Conservation (phyloP, 148 eudicot species). For the Cornus florida region DNA sequence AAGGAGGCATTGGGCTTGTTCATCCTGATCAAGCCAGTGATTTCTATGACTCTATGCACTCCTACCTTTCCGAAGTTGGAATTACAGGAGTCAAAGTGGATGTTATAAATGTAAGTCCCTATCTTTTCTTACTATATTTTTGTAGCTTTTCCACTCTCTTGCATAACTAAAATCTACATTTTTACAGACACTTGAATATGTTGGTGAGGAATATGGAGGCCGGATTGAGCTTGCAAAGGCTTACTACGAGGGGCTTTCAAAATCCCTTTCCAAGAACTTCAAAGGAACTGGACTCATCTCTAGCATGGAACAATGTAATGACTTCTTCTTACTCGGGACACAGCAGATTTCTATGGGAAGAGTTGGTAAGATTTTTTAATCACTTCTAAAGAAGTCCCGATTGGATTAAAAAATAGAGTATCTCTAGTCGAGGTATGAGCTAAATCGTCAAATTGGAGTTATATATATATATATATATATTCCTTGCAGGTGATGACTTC, state of each 20-base stretch:
- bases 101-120: slow-evolving; percentile 57
- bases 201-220: slow-evolving; percentile 54
- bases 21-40: slow-evolving; percentile 59
- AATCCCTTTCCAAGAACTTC: slow-evolving; percentile 58
- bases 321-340: slow-evolving; percentile 69
- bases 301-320: slow-evolving; percentile 78
- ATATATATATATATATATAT: too few relatives aligned
- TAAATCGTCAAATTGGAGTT: too few relatives aligned
- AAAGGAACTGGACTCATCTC: slow-evolving; percentile 55
- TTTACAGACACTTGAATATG: slow-evolving; percentile 54
- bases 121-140: not conserved
- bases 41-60: slow-evolving; percentile 65
- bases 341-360: slow-evolving; percentile 58
- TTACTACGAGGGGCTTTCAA: slow-evolving; percentile 52
- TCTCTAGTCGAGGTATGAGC: too few relatives aligned
- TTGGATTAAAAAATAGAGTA: too few relatives aligned
- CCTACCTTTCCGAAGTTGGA: slow-evolving; percentile 53
- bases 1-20: slow-evolving; percentile 64
- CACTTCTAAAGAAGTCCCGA: not conserved
- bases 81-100: slow-evolving; percentile 70
- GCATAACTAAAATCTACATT: not conserved
- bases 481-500: slow-evolving; percentile 57
- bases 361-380: slow-evolving; percentile 44
- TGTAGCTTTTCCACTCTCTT: not conserved
- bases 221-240: slow-evolving; percentile 61